Evolutionary conservation across 1,284 basidiomycete genomes (phyloP).

Genomic region (Vanrija pseudolonga): DNA sequence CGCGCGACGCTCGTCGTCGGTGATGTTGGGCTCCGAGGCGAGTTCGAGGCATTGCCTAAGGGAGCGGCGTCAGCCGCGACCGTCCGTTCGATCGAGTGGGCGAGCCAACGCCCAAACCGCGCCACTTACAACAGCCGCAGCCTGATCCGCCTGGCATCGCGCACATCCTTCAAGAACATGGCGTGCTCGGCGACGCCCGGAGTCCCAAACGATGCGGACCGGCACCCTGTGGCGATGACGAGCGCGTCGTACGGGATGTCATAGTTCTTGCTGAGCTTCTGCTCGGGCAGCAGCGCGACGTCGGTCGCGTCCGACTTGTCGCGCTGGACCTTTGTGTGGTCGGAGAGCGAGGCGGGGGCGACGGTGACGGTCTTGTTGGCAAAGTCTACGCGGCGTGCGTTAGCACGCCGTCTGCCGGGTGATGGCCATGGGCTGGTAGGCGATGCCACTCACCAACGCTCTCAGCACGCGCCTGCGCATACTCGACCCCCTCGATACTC

Average conservation of each 20-base stretch:
- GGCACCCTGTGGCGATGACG: slow-evolving; percentile 77
- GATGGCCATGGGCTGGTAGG: too few species aligned
- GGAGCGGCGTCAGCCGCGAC: not conserved
- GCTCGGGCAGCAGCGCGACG: slow-evolving; percentile 47
- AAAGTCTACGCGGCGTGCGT: slow-evolving; percentile 55
- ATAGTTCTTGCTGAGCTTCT: slow-evolving; percentile 45
- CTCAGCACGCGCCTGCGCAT: slow-evolving; percentile 51
- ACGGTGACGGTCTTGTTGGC: slow-evolving; percentile 57
- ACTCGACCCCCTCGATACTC: slow-evolving; percentile 31
- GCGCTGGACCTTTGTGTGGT: slow-evolving; percentile 7
- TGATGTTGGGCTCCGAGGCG: slow-evolving; percentile 66
- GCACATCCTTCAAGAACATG: slow-evolving; percentile 76
- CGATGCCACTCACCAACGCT: slow-evolving; percentile 29
- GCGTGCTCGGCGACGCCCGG: slow-evolving; percentile 66
- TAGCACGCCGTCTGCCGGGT: too few species aligned
- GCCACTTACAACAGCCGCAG: slow-evolving; percentile 60
- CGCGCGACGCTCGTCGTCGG: slow-evolving; percentile 62
- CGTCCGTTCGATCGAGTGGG: too few species aligned
- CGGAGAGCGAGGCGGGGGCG: slow-evolving; percentile 20
- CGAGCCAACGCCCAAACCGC: slow-evolving; percentile 36
- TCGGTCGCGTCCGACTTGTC: not conserved
- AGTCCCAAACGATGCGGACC: slow-evolving; percentile 67
- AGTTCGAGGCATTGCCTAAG: slow-evolving; percentile 64
- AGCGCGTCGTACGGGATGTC: slow-evolving; percentile 71
- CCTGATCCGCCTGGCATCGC: slow-evolving; percentile 75